phyloP scores from a whole-genome alignment of 805 yeast genomes.

The Wickerhamiella lipophila region DNA sequence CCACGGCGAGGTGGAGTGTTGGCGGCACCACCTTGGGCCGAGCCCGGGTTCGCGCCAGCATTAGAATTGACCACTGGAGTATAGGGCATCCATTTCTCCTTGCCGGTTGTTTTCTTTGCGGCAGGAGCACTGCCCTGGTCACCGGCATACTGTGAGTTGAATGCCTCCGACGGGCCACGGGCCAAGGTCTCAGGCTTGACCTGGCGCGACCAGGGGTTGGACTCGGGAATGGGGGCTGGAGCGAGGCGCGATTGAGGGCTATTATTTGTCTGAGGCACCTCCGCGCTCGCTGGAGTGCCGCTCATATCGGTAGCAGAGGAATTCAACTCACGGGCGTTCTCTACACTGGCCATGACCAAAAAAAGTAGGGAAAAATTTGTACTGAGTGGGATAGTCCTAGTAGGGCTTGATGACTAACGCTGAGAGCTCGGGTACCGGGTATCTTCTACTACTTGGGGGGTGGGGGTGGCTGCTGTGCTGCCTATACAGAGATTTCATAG shows the following conservation, averaged over 20 bases:
- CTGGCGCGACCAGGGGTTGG: conserved; percentile 46
- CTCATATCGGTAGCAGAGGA: not conserved
- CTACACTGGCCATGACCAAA: conserved; percentile 12
- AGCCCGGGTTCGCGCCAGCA: conserved; percentile 9
- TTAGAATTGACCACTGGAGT: conserved; percentile 19
- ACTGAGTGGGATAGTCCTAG: not conserved
- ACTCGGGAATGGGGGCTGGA: conserved; percentile 55
- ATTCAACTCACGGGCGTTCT: conserved; percentile 11
- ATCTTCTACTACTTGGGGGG: too few species aligned
- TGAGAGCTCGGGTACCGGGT: too few species aligned
- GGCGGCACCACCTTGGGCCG: not conserved
- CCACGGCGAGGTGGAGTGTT: not conserved
- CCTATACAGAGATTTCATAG: too few species aligned
- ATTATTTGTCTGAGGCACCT: not conserved
- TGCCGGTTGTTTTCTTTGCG: conserved; percentile 30
- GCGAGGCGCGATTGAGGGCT: conserved; percentile 29
- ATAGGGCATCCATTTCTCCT: conserved; percentile 37
- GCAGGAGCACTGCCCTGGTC: conserved; percentile 10
- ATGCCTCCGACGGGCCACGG: conserved; percentile 9
- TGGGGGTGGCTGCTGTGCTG: too few species aligned
- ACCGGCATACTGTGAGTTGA: not conserved
- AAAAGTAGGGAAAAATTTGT: conserved; percentile 4
- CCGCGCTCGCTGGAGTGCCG: not conserved
- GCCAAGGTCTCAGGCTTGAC: conserved; percentile 13
- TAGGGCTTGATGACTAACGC: conserved; percentile 1